Conservation (phyloP, 805 yeast species). For the Cyberlindnera xishuangbannaensis region DNA sequence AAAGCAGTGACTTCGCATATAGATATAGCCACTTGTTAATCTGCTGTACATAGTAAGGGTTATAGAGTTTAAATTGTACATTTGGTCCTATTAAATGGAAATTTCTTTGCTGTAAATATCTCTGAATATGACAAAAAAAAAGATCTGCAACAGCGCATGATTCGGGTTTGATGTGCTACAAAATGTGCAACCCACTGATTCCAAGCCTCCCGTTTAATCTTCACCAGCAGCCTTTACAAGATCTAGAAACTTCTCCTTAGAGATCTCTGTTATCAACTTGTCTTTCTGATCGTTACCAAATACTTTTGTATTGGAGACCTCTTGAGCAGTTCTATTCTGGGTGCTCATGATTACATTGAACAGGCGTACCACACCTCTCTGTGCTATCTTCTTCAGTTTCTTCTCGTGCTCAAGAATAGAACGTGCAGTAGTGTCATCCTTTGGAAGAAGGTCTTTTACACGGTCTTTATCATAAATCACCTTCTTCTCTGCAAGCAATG, state of each 20-base stretch:
- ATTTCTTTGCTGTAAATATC: too few relatives aligned
- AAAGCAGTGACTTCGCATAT: too few relatives aligned
- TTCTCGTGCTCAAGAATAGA: slow-evolving; percentile 61
- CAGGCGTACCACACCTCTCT: slow-evolving; percentile 78
- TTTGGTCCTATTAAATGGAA: too few relatives aligned
- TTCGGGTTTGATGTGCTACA: too few relatives aligned
- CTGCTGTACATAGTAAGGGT: too few relatives aligned
- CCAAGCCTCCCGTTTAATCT: neutral
- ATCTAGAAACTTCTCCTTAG: slow-evolving; percentile 86
- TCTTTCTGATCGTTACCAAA: slow-evolving; percentile 42
- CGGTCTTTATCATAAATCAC: slow-evolving; percentile 61
- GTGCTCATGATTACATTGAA: slow-evolving; percentile 81
- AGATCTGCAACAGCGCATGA: too few relatives aligned
- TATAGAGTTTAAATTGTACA: too few relatives aligned
- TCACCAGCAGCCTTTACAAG: slow-evolving; percentile 76
- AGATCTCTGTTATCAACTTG: slow-evolving; percentile 65
- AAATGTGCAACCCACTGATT: neutral
- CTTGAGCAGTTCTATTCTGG: slow-evolving; percentile 56
- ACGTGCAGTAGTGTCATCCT: slow-evolving; percentile 52
- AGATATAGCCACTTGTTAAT: too few relatives aligned
- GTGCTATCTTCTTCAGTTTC: slow-evolving; percentile 72
- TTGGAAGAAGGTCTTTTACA: slow-evolving; percentile 61
- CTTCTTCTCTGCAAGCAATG: slow-evolving; percentile 66
- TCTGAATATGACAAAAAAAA: too few relatives aligned
- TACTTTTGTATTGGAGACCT: slow-evolving; percentile 41